Evolutionary conservation across 306 rosid genomes (phyloP).

Genomic region (Geum urbanum): DNA sequence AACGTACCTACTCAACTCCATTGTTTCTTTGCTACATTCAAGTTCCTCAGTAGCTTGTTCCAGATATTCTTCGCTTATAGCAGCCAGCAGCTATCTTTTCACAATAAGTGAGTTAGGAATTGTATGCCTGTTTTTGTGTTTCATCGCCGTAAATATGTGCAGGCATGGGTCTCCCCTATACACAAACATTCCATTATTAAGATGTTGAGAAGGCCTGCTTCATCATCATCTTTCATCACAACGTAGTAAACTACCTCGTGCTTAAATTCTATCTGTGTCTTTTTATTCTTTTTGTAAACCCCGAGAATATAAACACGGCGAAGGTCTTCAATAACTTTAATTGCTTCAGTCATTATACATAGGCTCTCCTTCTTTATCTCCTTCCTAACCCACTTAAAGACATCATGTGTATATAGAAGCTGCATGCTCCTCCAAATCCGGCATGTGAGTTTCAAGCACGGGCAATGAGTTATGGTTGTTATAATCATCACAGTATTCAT

Average conservation of each 20-base stretch:
- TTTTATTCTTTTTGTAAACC: too few relatives aligned
- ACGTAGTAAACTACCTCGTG: not conserved
- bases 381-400: not conserved
- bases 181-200: not conserved
- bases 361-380: not conserved
- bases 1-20: not conserved
- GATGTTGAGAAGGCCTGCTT: not conserved
- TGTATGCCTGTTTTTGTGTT: not conserved
- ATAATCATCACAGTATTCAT: not conserved
- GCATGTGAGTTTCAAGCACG: not conserved
- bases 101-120: not conserved
- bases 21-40: not conserved
- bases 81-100: not conserved
- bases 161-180: not conserved
- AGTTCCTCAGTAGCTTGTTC: too few relatives aligned
- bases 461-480: not conserved
- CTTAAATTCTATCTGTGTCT: not conserved
- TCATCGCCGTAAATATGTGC: not conserved
- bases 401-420: not conserved
- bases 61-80: not conserved
- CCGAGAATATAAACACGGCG: too few relatives aligned
- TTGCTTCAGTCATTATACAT: too few relatives aligned
- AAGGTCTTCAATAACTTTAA: too few relatives aligned
- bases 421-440: not conserved
- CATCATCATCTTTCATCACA: not conserved